Evolutionary conservation across 1,139 yeast species (phyloP), one percentile per base, ranked within the genome.

Genomic region (Geotrichum aggregatum): DNA sequence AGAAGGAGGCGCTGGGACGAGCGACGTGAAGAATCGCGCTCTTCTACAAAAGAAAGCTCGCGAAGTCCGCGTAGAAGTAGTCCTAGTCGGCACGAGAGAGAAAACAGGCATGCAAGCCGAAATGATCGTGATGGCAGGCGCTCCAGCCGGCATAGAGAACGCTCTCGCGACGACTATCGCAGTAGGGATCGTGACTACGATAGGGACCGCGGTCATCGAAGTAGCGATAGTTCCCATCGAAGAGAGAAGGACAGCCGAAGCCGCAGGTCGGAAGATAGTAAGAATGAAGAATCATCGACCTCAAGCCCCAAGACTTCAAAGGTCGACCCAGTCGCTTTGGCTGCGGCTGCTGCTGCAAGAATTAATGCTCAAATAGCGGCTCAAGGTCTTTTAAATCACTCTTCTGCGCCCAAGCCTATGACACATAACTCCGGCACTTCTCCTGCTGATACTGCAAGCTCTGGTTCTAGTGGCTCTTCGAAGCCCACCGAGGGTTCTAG

Each of bases 311-410:
- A 39, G 19, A 19, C 19, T 1, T 19, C 49, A 18, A 14, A 56
- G 26, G 52, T 60, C 11, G 66, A 65, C 47, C 62, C 68, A 2
- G 59, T 60, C 11, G 63, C 66, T 0, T 51, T 61, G 24, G 68
- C 67, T 1, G 67, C 68, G 1, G 69, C 69, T 1, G 67, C 69
- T 1, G 71, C 71, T 1, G 71, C 71, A 16, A 61, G 61, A 48
- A 64, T 68, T 43, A 66, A 66, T 50, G 70, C 71, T 16, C 65
- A 65, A 48, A 51, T 67, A 16, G 62, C 59, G 21, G 54, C 51
- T 11, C 49, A 50, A 24, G 51, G 54, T 6, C 21, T 51, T 26
- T 45, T 24, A 8, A 8, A 5, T 5, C 28, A 24, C 45, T 18
- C 30, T 44, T 38, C 46, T 46, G 16, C 16, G 52, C 21, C 22